Percentiles rank a stretch among this genome's conserved stretches.
Evolutionary conservation across 2,329 filamentous ascomycete species (phyloP).

Genomic region (Aspergillus unguis): DNA sequence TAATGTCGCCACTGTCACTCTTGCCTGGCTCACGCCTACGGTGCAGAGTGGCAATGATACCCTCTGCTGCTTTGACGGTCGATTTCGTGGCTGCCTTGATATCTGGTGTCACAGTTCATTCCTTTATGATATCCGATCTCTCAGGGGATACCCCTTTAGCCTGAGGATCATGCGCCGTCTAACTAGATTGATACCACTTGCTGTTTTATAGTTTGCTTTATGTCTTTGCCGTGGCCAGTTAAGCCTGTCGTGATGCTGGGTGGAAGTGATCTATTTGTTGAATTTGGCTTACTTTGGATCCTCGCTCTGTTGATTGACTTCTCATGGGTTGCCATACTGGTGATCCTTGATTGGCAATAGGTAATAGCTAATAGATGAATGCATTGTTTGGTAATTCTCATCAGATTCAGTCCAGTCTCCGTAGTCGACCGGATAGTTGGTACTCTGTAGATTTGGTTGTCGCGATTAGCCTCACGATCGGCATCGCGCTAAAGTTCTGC

Average conservation of each 20-base stretch:
- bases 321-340: conserved; percentile 22
- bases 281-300: conserved; percentile 18
- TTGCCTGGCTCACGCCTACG: conserved; percentile 12
- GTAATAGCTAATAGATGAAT: conserved; percentile 39
- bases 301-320: conserved; percentile 22
- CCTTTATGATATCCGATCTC: conserved; percentile 34
- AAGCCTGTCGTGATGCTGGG: conserved; percentile 36
- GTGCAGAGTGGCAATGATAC: conserved; percentile 31
- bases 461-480: not conserved
- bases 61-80: conserved; percentile 28
- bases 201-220: conserved; percentile 30
- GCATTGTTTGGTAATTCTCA: conserved; percentile 21
- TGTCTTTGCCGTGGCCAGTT: conserved; percentile 27
- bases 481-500: not conserved
- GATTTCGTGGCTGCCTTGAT: conserved; percentile 20
- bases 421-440: not conserved
- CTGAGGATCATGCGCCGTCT: conserved; percentile 26
- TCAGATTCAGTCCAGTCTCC: not conserved
- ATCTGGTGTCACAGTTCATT: conserved; percentile 26
- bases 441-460: not conserved
- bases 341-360: conserved; percentile 26
- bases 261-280: conserved; percentile 25
- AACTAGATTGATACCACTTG: conserved; percentile 40
- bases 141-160: conserved; percentile 27
- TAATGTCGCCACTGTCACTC: conserved; percentile 28